Percentiles rank a stretch among this genome's conserved stretches.
Conservation (phyloP, 2,329 filamentous ascomycete genomes). For the Penicillium brevicompactum region DNA sequence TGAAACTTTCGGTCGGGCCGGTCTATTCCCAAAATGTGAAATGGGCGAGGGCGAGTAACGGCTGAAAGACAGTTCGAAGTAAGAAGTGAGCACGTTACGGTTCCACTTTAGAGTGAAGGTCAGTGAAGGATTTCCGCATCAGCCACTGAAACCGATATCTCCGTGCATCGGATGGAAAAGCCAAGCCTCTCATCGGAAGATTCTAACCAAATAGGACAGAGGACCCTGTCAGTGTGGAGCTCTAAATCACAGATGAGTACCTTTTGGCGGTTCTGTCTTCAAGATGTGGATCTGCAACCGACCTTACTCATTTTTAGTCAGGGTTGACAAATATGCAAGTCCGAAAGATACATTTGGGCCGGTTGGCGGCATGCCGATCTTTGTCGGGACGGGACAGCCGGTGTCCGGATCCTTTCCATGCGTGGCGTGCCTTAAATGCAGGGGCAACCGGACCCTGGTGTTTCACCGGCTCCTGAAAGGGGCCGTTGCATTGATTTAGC, state of each 20-base stretch:
- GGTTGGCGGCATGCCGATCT: neutral
- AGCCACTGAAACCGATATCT: neutral
- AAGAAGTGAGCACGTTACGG: neutral
- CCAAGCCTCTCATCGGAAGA: neutral
- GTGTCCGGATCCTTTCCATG: neutral
- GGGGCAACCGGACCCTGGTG: neutral
- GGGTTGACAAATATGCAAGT: neutral
- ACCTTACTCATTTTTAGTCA: neutral
- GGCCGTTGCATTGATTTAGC: neutral
- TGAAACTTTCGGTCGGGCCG: neutral
- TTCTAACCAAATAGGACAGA: neutral
- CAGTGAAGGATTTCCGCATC: neutral
- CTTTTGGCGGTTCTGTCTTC: neutral
- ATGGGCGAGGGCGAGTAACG: neutral
- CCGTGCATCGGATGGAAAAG: neutral
- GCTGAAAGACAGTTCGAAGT: neutral
- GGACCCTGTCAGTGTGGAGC: neutral
- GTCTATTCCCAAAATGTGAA: neutral
- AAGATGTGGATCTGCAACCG: neutral
- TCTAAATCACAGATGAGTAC: neutral
- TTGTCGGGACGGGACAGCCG: neutral
- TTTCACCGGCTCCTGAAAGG: slow-evolving; percentile 8
- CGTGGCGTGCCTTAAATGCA: slow-evolving; percentile 7
- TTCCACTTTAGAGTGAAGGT: neutral
- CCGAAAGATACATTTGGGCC: neutral